These are phyloP conservation scores for Monosporascus sp. DNA, from an alignment of 2,329 filamentous ascomycete genomes.

Conservation along the genomic window DNA sequence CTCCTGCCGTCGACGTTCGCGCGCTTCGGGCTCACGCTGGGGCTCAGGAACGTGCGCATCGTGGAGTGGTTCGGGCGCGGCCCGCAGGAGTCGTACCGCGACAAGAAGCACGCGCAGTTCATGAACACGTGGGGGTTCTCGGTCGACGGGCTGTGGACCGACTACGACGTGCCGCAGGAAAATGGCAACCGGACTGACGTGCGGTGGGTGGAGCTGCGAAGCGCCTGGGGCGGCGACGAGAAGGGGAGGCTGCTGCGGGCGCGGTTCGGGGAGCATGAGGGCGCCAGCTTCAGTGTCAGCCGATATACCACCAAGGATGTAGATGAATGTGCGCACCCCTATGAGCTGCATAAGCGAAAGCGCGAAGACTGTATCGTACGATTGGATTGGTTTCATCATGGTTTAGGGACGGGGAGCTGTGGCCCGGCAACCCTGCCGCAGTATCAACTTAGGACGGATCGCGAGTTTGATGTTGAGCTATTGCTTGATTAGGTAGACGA, in stretches of 20 bases:
- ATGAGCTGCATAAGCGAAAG: constrained; percentile 48
- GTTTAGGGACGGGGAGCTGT: constrained; percentile 58
- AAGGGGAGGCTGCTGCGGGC: constrained; percentile 36
- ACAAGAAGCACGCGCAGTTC: constrained; percentile 58
- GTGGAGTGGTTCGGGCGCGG: constrained; percentile 65
- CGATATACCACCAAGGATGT: constrained; percentile 52
- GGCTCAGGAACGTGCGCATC: constrained; percentile 31
- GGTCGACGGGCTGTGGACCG: constrained; percentile 49
- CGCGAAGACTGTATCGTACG: constrained; percentile 50
- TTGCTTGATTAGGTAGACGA: constrained; percentile 33
- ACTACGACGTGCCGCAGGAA: constrained; percentile 67
- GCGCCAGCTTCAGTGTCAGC: constrained; percentile 51
- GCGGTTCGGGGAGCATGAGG: constrained; percentile 40
- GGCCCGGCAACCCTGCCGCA: constrained; percentile 49
- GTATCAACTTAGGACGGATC: constrained; percentile 39
- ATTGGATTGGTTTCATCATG: constrained; percentile 59
- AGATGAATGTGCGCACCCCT: constrained; percentile 52
- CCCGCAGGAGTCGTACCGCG: constrained; percentile 60
- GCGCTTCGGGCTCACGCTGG: constrained; percentile 56
- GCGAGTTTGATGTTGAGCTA: constrained; percentile 40
- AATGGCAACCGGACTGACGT: constrained; percentile 60
- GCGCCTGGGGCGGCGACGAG: constrained; percentile 24
- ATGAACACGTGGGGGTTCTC: constrained; percentile 47
- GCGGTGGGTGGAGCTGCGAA: constrained; percentile 50
- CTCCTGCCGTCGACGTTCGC: constrained; percentile 54